Conservation (phyloP, 208 protist genomes). For the Porcisia hertigi region DNA sequence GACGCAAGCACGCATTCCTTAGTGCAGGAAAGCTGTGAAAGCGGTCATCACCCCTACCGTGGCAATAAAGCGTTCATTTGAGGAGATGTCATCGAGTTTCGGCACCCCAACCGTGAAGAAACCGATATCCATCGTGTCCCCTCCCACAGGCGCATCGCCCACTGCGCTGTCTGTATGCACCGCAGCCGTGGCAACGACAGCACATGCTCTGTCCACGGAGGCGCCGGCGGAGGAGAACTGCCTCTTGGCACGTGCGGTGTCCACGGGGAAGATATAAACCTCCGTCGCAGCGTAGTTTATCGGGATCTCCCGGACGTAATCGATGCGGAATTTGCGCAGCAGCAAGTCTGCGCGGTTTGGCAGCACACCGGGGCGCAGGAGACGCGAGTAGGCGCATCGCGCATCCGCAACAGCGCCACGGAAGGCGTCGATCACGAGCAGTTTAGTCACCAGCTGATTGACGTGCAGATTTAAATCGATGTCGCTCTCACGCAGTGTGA, state of each 20-base stretch:
- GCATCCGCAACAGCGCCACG: constrained; percentile 34
- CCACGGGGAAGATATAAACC: constrained; percentile 35
- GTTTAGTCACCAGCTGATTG: constrained; percentile 61
- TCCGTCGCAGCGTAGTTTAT: constrained; percentile 33
- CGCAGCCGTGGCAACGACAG: background rate
- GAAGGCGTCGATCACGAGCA: constrained; percentile 62
- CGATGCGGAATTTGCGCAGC: constrained; percentile 57
- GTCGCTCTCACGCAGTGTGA: constrained; percentile 59
- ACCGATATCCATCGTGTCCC: constrained; percentile 34
- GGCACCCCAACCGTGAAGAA: constrained; percentile 49
- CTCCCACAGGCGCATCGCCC: background rate
- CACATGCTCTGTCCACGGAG: background rate
- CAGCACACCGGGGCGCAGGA: constrained; percentile 29
- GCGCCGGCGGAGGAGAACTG: constrained; percentile 9
- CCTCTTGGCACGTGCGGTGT: constrained; percentile 6
- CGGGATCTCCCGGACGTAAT: constrained; percentile 72
- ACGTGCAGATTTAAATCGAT: constrained; percentile 84
- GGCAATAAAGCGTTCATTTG: constrained; percentile 29
- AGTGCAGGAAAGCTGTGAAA: constrained; percentile 17
- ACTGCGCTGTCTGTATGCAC: background rate
- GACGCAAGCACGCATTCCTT: background rate
- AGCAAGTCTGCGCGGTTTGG: constrained; percentile 47
- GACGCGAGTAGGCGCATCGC: constrained; percentile 31
- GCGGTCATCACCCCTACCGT: constrained; percentile 41
- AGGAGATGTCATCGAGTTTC: background rate